Base-by-base conservation (phyloP, 2,329 filamentous ascomycete species). In the Colletotrichum sidae region DNA sequence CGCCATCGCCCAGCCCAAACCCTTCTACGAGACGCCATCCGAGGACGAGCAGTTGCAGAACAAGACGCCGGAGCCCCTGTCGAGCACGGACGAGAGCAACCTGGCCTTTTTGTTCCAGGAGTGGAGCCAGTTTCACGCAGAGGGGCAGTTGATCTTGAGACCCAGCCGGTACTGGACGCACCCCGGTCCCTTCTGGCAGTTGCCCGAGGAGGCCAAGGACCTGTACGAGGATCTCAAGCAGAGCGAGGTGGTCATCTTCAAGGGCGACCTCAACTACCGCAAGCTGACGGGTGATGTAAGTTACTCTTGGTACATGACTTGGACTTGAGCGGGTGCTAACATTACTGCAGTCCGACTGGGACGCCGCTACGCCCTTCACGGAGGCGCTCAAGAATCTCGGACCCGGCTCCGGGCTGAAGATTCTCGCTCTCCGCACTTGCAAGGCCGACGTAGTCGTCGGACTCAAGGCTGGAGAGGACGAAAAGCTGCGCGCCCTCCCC, bases 391-490 rank as follows among this genome's bases (percentile, higher is more conserved):
- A 96, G 0, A 93, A 94, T 0, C 81, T 99, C 55, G 95, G 95
- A 0, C 88, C 88, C 0, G 88, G 87, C 0, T 97, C 93, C 0
- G 94, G 93, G 1, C 78, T 98, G 61, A 94, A 97, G 66, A 86
- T 95, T 3, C 84, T 99, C 35, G 92, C 96, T 0, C 84, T 99
- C 68, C 88, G 96, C 62, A 99, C 96, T 0, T 97, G 95, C 84
- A 99, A 99, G 81, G 95, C 95, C 0, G 96, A 99, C 75, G 93
- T 96, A 8, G 93, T 98, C 0, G 96, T 97, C 34, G 95, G 94
- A 0, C 83, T 99, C n/a, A 85, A 89, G 12, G 78, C 88, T 8
- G 94, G 95, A 7, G 87, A 91, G 75, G 96, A 99, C 73, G 94
- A 97, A 80, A 88, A 90, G 75, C 81, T 98, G 57, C 88, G 85